phyloP scores from a whole-genome alignment of 2,329 filamentous ascomycete species.

The Sarocladiaceae sp. region DNA sequence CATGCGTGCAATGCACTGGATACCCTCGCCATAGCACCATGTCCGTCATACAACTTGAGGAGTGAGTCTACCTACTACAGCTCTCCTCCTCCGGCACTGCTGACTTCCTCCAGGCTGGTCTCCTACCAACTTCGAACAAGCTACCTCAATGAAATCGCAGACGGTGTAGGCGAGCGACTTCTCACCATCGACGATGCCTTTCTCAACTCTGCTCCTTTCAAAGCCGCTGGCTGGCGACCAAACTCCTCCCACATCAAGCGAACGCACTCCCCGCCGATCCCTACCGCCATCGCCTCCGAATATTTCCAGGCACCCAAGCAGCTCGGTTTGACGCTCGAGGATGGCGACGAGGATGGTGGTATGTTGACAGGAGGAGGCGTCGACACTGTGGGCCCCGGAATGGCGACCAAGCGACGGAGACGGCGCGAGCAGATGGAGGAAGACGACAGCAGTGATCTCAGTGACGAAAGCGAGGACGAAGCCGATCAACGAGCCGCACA shows the following conservation, averaged over 20 bases:
- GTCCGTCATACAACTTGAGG: slow-evolving; percentile 33
- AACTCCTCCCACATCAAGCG: slow-evolving; percentile 72
- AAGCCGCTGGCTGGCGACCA: slow-evolving; percentile 72
- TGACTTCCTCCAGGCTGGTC: slow-evolving; percentile 54
- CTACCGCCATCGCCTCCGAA: slow-evolving; percentile 73
- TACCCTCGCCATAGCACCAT: slow-evolving; percentile 17
- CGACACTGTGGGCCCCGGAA: slow-evolving; percentile 62
- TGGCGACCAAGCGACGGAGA: slow-evolving; percentile 59
- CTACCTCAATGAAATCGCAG: slow-evolving; percentile 73
- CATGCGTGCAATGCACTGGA: not conserved
- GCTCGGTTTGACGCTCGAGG: slow-evolving; percentile 57
- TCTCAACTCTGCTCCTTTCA: slow-evolving; percentile 74
- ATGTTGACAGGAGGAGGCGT: slow-evolving; percentile 63
- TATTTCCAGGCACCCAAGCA: slow-evolving; percentile 71
- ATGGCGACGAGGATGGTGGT: slow-evolving; percentile 66
- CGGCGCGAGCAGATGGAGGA: slow-evolving; percentile 72
- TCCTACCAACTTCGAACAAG: slow-evolving; percentile 76
- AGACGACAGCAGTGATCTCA: slow-evolving; percentile 78
- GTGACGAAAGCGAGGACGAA: slow-evolving; percentile 78
- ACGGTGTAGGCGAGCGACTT: slow-evolving; percentile 77
- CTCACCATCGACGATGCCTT: slow-evolving; percentile 76
- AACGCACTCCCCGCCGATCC: slow-evolving; percentile 80
- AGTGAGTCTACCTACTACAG: slow-evolving; percentile 20
- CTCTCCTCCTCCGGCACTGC: slow-evolving; percentile 6
- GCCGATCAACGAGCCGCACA: slow-evolving; percentile 70